Base-by-base conservation (phyloP, 495 filamentous ascomycete genomes). In the Copromyces sp. region DNA sequence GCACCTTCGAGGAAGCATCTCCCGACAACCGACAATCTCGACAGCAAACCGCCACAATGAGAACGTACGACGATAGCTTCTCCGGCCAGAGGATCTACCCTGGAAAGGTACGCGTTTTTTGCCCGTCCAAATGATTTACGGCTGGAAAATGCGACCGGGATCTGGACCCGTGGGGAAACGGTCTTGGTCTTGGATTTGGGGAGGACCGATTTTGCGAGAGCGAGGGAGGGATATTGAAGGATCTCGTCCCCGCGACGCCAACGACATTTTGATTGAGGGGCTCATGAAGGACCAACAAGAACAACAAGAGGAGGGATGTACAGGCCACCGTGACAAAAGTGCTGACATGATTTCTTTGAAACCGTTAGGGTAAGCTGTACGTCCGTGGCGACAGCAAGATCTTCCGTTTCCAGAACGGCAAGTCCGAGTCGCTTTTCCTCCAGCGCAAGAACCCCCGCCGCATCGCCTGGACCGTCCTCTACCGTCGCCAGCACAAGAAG, bases 371-470 rank as follows among this genome's bases (percentile, higher is more conserved):
- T 87, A 98, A 98, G 88, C 91, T 99, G 86, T 99, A 93, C 87
- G 87, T 99, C 88, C 93, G 95, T 86, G 94, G 94, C 81, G 95
- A 99, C 89, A 97, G 93, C 94, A 99, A 98, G 89, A 90, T 98
- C 89, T 99, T 99, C 90, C 94, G 95, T 81, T 99, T 99, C 92
- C 93, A 96, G 86, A 98, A 96, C 85, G 94, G 95, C 89, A 99
- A 99, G 88, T 94, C 94, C 88, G 96, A 99, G 86, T 97, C 93
- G 75, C 92, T 99, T 77, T 98, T 98, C 90, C 94, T 98, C 75
- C 95, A 99, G 89, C 95, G 95, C 88, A 99, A 99, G 92, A 99
- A 99, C 90, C 95, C 95, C 81, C 94, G 95, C 83, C 92, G 94
- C 80, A 98, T 99, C 84, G 91, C 94, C 77, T 99, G 95, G 95